A percentile compares a stretch with the other conserved stretches of the same genome.
Evolutionary conservation across 176 grass and related monocot species (phyloP).

Genomic region (Melocanna baccifera): DNA sequence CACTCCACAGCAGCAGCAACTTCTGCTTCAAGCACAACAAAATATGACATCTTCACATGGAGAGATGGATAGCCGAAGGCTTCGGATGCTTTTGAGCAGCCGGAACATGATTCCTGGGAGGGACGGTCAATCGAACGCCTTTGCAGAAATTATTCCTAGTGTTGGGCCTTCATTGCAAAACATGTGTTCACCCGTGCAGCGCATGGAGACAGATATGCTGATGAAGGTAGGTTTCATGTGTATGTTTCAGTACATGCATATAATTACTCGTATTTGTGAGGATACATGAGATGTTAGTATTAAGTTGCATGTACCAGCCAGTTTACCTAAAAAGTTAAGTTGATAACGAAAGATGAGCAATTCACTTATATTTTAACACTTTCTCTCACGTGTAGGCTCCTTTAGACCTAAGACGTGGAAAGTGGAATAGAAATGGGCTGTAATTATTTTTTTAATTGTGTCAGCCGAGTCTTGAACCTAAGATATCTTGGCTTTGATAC

Average conservation of each 20-base stretch:
- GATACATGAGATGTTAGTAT: neutral
- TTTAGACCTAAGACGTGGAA: too few species aligned
- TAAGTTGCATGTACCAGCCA: too few species aligned
- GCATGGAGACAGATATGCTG: conserved; percentile 63
- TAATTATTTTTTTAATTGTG: too few species aligned
- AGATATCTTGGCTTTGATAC: too few species aligned
- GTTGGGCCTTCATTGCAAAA: conserved; percentile 54
- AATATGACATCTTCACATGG: conserved; percentile 50
- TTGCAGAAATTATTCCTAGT: conserved; percentile 53
- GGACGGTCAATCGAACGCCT: conserved; percentile 49
- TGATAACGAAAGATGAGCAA: too few species aligned
- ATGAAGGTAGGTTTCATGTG: conserved; percentile 51
- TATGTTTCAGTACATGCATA: neutral
- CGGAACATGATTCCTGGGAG: conserved; percentile 51
- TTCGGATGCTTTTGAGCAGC: conserved; percentile 67
- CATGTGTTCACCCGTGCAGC: conserved; percentile 33
- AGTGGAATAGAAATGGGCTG: too few species aligned
- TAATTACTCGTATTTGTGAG: neutral
- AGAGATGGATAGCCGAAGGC: conserved; percentile 70
- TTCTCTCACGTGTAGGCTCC: too few species aligned
- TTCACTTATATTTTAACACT: too few species aligned
- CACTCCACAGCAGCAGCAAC: conserved; percentile 65
- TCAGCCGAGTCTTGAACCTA: too few species aligned
- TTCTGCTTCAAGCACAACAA: conserved; percentile 83
- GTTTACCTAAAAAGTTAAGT: too few species aligned